Evolutionary conservation across 78 protist species (phyloP), one percentile per base, ranked within the genome.

Genomic region (Dictyostelium brefeldianum): DNA sequence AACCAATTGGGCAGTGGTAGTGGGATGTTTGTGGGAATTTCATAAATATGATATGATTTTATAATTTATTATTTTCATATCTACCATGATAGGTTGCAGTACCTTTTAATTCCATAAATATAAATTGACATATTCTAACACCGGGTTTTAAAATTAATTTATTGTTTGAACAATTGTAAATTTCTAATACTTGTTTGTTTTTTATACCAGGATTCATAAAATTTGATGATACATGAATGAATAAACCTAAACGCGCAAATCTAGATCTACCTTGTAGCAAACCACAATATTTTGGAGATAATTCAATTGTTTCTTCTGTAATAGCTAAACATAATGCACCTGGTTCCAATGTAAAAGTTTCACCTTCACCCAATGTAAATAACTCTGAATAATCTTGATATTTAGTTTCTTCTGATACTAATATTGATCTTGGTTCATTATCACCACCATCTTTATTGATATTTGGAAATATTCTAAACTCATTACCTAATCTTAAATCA

Each of bases 181-280:
- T 97, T 48, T 97, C 98, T 9, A 97, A 69, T n/a, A 97, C 98
- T 36, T 96, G 97, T 51, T 80, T 46, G 69, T 94, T 96, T 57
- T 92, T 36, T 22, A 97, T 94, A 29, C 97, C 97, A 41, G 98
- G 98, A 14, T 96, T 64, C 96, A 97, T 97, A 50, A 97, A 97
- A 41, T 95, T 89, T 41, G 98, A 97, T 11, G 98, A 92, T 9
- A 97, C 85, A 70, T 97, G 98, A 3, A 97, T 94, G 59, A 92
- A 79, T 36, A 97, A 27, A 20, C 98, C 98, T 18, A 96, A 27
- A 27, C 98, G 31, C 36, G 98, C 98, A 74, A 97, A 97, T 36
- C 97, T 77, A 41, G 96, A 92, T 90, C 98, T 59, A 14, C 98
- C 98, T 74, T 96, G 96, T 25, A 97, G 27, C 1, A 97, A 50